These are phyloP conservation scores for Rhizoctonia solani DNA, from an alignment of 1,284 basidiomycete genomes.

Conservation along the genomic window DNA sequence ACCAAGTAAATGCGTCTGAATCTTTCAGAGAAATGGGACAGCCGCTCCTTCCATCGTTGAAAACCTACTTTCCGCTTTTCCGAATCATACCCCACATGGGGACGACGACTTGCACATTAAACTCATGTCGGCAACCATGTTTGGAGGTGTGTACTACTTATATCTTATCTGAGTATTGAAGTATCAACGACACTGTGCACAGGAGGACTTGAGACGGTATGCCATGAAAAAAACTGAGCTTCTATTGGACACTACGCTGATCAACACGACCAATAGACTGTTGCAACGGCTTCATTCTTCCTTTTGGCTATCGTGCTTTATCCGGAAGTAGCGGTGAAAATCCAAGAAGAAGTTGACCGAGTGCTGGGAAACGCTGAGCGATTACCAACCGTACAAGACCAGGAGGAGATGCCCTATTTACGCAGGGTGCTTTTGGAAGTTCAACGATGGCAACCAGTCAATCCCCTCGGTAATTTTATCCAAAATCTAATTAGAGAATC, in stretches of 20 bases:
- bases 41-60: conserved; percentile 6
- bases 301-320: conserved; percentile 8
- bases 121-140: background rate
- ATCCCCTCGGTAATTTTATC: background rate
- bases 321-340: conserved; percentile 9
- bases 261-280: background rate
- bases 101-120: conserved; percentile 22
- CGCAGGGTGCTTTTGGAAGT: background rate
- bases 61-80: conserved; percentile 3
- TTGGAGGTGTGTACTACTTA: conserved; percentile 2
- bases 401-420: conserved; percentile 5
- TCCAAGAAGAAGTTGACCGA: conserved; percentile 8
- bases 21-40: background rate
- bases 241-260: background rate
- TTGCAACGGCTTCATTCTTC: background rate
- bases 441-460: conserved; percentile 6
- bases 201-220: conserved; percentile 10
- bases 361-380: conserved; percentile 9
- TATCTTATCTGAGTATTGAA: background rate
- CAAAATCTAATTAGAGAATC: background rate
- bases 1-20: too few species aligned
- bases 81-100: background rate
- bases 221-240: background rate
- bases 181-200: background rate
- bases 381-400: background rate